A percentile compares a stretch with the other conserved stretches of the same genome.
phyloP scores from a whole-genome alignment of 805 yeast species.

The Metschnikowia kofuensis region DNA sequence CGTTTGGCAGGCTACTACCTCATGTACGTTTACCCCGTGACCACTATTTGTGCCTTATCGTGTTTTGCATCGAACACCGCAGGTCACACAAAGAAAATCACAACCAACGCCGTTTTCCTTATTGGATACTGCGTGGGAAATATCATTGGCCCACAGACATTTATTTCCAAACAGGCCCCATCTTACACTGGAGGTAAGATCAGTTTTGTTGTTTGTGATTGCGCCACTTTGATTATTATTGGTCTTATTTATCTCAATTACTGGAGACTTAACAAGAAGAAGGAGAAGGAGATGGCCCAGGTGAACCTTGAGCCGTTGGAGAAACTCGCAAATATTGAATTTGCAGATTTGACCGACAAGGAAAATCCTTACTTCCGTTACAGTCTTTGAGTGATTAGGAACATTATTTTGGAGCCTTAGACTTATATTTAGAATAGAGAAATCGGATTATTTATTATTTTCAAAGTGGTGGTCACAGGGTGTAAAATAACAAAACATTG shows the following conservation, averaged over 20 bases:
- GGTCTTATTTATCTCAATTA: conserved; percentile 16
- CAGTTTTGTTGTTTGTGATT: conserved; percentile 32
- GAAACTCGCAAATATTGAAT: conserved; percentile 32
- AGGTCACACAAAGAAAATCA: conserved; percentile 31
- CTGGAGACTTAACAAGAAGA: conserved; percentile 12
- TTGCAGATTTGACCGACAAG: conserved; percentile 46
- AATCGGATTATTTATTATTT: too few relatives aligned
- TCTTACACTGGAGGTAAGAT: conserved; percentile 39
- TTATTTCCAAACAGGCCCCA: conserved; percentile 41
- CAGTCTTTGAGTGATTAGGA: conserved; percentile 8
- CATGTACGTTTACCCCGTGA: conserved; percentile 35
- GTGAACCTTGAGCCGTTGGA: conserved; percentile 9
- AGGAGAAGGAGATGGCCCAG: conserved; percentile 11
- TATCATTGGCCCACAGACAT: conserved; percentile 22
- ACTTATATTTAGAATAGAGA: background rate
- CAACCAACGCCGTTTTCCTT: conserved; percentile 33
- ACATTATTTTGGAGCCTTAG: too few relatives aligned
- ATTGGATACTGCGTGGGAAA: conserved; percentile 31
- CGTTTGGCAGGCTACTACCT: conserved; percentile 26
- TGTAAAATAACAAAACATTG: too few relatives aligned
- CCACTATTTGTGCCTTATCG: conserved; percentile 23
- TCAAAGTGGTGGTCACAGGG: too few relatives aligned
- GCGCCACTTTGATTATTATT: conserved; percentile 21
- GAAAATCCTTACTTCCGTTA: conserved; percentile 40
- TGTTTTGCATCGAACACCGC: conserved; percentile 26